phyloP scores from a whole-genome alignment of 345 rosid genomes.

The Eutrema japonicum region DNA sequence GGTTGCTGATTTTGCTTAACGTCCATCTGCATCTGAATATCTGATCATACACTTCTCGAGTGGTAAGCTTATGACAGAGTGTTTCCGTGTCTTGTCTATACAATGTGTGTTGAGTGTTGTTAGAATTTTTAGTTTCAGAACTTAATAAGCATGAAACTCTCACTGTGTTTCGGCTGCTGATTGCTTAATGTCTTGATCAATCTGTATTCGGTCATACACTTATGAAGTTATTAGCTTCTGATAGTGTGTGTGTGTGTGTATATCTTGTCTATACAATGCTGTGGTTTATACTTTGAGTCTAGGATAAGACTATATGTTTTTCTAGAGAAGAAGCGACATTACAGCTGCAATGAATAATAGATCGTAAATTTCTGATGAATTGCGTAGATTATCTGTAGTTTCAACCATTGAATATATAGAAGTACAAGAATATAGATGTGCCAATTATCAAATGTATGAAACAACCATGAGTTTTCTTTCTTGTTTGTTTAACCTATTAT shows the following conservation, averaged over 20 bases:
- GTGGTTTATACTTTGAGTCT: not conserved
- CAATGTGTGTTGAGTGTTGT: conserved; percentile 15
- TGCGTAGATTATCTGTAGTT: no score
- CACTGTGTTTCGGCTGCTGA: not conserved
- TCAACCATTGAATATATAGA: no score
- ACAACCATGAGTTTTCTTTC: not conserved
- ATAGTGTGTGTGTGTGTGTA: not conserved
- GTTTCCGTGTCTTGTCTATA: not conserved
- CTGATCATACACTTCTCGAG: not conserved
- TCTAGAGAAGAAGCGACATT: not conserved
- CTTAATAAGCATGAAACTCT: conserved; percentile 1
- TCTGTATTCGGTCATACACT: not conserved
- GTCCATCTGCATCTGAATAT: not conserved
- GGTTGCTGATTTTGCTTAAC: not conserved
- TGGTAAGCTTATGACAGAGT: not conserved
- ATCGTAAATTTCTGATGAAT: no score
- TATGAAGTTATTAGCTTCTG: not conserved
- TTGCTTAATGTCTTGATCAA: not conserved
- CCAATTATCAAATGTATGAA: not conserved
- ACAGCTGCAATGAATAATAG: no score
- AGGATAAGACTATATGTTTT: not conserved
- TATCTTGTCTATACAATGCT: not conserved
- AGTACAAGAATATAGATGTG: no score
- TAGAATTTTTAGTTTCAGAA: conserved; percentile 2
- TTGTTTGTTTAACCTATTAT: conserved; percentile 17